Percentiles rank a stretch among this genome's conserved stretches.
Evolutionary conservation across 495 filamentous ascomycete genomes (phyloP).

Genomic region (Penicillium ochrochloron): DNA sequence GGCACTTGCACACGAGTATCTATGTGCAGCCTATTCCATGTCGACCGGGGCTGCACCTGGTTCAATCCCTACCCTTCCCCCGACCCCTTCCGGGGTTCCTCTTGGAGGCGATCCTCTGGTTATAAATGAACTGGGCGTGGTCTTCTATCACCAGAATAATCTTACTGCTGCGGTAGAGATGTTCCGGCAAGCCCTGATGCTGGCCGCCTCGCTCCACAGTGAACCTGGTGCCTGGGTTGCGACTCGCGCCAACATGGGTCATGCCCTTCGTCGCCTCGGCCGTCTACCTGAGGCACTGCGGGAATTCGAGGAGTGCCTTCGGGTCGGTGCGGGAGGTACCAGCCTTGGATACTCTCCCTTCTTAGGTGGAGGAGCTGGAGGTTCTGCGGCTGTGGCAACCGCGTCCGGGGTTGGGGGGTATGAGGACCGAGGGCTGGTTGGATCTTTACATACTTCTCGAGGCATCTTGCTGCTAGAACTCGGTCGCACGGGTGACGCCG

Average conservation of each 20-base stretch:
- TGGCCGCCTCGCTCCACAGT: conserved; percentile 79
- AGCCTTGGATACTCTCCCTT: conserved; percentile 52
- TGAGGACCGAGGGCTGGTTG: conserved; percentile 51
- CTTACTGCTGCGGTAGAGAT: conserved; percentile 70
- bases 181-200: conserved; percentile 73
- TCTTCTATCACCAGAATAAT: conserved; percentile 88
- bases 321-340: conserved; percentile 73
- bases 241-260: conserved; percentile 85
- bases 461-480: conserved; percentile 76
- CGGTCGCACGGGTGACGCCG: conserved; percentile 66
- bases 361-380: conserved; percentile 42
- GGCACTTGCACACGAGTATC: conserved; percentile 92
- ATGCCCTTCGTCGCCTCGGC: conserved; percentile 78
- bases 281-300: conserved; percentile 70
- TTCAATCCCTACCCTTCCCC: conserved; percentile 32
- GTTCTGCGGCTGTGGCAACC: conserved; percentile 37
- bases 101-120: conserved; percentile 76
- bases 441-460: conserved; percentile 50
- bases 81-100: conserved; percentile 55
- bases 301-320: conserved; percentile 81
- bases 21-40: conserved; percentile 80
- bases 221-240: conserved; percentile 86
- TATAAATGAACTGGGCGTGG: conserved; percentile 93
- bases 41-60: conserved; percentile 59
- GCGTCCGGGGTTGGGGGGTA: conserved; percentile 51